Evolutionary conservation across 164 flowering plant genomes (phyloP).

Genomic region (Annona squamosa): DNA sequence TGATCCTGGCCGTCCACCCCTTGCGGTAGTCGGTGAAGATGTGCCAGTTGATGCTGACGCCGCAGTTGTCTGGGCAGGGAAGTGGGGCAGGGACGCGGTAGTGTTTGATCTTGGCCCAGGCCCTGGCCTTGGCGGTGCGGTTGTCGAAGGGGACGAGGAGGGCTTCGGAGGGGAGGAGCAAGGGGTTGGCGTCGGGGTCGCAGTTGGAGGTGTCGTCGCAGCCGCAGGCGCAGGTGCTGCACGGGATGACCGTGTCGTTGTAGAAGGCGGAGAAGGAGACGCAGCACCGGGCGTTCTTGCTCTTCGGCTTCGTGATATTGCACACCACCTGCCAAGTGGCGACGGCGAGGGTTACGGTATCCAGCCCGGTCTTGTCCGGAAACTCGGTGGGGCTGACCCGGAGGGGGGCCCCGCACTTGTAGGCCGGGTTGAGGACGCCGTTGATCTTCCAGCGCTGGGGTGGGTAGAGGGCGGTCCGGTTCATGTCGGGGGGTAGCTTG

Average conservation of each 20-base stretch:
- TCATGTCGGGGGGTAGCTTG: constrained; percentile 65
- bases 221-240: constrained; percentile 82
- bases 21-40: constrained; percentile 40
- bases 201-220: constrained; percentile 32
- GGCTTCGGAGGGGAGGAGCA: constrained; percentile 69
- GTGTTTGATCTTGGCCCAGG: constrained; percentile 55
- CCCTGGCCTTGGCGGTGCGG: constrained; percentile 44
- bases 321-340: constrained; percentile 76
- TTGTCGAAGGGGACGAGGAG: constrained; percentile 65
- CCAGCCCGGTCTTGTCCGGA: constrained; percentile 51
- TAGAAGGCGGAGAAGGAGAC: constrained; percentile 76
- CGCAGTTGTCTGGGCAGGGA: constrained; percentile 74
- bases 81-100: constrained; percentile 25
- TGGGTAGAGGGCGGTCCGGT: constrained; percentile 54
- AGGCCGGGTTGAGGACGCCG: constrained; percentile 58
- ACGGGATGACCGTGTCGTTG: constrained; percentile 66
- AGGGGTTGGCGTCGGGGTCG: constrained; percentile 24
- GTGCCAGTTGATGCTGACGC: constrained; percentile 83
- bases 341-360: constrained; percentile 24
- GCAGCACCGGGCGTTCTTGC: constrained; percentile 39
- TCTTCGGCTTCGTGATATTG: constrained; percentile 60
- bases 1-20: constrained; percentile 74
- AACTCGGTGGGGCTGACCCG: constrained; percentile 47
- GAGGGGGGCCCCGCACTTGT: constrained; percentile 61
- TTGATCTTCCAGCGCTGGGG: constrained; percentile 63